Percentiles rank a stretch among this genome's conserved stretches.
Conservation (phyloP, 2,329 filamentous ascomycete genomes). For the Metarhizium robertsii region DNA sequence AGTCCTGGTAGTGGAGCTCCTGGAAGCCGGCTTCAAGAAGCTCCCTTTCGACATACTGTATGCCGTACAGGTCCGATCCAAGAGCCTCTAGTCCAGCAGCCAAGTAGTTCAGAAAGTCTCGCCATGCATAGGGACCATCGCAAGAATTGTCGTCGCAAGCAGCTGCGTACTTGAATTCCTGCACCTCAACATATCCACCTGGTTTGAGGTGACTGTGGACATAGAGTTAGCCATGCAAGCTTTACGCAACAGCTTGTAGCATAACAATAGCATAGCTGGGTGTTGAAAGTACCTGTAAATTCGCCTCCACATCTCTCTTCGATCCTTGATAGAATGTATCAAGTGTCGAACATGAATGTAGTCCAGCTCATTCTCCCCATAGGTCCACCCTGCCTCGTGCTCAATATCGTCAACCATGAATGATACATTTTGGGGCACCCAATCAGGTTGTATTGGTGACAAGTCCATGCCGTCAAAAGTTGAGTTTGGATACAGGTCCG, state of each 20-base stretch:
- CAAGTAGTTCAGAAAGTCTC: constrained; percentile 35
- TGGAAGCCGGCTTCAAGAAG: constrained; percentile 33
- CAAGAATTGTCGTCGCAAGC: constrained; percentile 36
- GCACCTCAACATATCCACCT: constrained; percentile 40
- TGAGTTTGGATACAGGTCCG: constrained; percentile 34
- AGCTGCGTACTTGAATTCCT: constrained; percentile 33
- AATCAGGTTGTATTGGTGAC: constrained; percentile 42
- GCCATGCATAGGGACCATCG: constrained; percentile 33
- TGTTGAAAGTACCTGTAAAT: constrained; percentile 28
- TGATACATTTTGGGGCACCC: constrained; percentile 40
- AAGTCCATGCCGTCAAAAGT: constrained; percentile 39
- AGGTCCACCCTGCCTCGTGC: constrained; percentile 38
- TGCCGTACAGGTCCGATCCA: constrained; percentile 32
- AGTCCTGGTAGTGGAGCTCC: constrained; percentile 27
- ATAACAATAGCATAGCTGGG: background rate
- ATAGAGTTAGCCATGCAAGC: background rate
- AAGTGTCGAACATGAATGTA: constrained; percentile 40
- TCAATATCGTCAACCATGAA: constrained; percentile 45
- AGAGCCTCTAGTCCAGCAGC: constrained; percentile 29
- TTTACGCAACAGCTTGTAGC: background rate
- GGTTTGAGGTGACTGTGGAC: constrained; percentile 37
- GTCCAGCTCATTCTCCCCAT: constrained; percentile 35
- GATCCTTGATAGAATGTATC: constrained; percentile 34
- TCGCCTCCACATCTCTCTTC: constrained; percentile 29
- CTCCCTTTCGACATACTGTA: constrained; percentile 25